phyloP scores from a whole-genome alignment of 345 rosid species.

The Populus ilicifolia region DNA sequence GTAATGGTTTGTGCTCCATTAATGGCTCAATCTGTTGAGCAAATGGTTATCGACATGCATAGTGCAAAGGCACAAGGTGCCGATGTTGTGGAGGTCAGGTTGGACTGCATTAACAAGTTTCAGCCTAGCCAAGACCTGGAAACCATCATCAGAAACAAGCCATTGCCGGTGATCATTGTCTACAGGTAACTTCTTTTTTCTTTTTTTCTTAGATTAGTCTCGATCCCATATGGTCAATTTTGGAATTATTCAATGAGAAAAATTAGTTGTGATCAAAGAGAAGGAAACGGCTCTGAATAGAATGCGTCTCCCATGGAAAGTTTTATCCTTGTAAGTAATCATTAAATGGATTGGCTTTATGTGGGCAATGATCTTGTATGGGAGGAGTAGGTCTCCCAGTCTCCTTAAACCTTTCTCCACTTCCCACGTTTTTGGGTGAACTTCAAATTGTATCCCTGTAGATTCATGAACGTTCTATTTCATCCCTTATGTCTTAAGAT shows the following conservation, averaged over 20 bases:
- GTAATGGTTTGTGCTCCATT: slow-evolving; percentile 41
- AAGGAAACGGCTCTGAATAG: not conserved
- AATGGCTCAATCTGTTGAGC: slow-evolving; percentile 40
- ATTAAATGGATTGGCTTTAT: too few relatives aligned
- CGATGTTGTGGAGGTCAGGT: slow-evolving; percentile 46
- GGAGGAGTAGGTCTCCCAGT: not conserved
- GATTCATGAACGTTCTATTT: too few relatives aligned
- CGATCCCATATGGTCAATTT: not conserved
- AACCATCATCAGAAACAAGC: slow-evolving; percentile 37
- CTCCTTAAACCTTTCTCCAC: not conserved
- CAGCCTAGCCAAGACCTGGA: slow-evolving; percentile 40
- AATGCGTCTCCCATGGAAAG: not conserved
- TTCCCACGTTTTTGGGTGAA: not conserved
- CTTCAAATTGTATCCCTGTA: too few relatives aligned
- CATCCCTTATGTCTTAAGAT: too few relatives aligned
- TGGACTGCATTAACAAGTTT: slow-evolving; percentile 42
- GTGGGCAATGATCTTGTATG: too few relatives aligned
- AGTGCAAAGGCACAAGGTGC: slow-evolving; percentile 51
- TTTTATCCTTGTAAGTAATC: too few relatives aligned
- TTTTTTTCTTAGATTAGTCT: not conserved
- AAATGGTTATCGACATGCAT: slow-evolving; percentile 35
- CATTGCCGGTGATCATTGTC: slow-evolving; percentile 44
- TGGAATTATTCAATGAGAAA: not conserved
- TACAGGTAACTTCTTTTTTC: slow-evolving; percentile 31
- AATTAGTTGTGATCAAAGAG: not conserved